A percentile compares a stretch with the other conserved stretches of the same genome.
Conservation (phyloP, 257 asterid genomes). For the Penstemon davidsonii region DNA sequence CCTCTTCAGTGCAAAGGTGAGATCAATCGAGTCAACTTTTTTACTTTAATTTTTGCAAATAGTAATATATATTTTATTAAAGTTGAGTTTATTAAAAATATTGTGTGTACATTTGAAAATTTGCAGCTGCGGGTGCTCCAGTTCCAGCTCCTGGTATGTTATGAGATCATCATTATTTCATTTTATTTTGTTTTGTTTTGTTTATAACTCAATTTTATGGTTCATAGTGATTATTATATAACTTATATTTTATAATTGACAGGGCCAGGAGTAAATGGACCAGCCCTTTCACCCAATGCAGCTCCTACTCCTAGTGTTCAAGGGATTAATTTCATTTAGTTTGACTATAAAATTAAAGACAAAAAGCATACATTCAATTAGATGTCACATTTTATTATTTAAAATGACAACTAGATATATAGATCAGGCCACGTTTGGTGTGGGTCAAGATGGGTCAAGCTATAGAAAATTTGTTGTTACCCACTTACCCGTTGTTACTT, state of each 20-base stretch:
- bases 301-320: constrained; percentile 38
- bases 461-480: too few relatives aligned
- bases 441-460: too few relatives aligned
- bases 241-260: neutral
- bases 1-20: constrained; percentile 73
- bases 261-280: constrained; percentile 36
- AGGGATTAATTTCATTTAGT: constrained; percentile 21
- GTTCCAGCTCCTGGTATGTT: constrained; percentile 42
- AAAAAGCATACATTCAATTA: too few relatives aligned
- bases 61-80: neutral
- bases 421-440: too few relatives aligned
- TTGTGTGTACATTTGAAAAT: neutral
- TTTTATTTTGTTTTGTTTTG: neutral
- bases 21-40: neutral
- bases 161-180: neutral
- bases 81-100: constrained; percentile 2
- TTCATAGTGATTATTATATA: neutral
- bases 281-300: constrained; percentile 37
- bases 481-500: too few relatives aligned
- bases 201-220: neutral
- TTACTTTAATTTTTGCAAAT: neutral
- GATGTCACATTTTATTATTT: too few relatives aligned
- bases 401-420: too few relatives aligned
- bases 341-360: too few relatives aligned
- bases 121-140: constrained; percentile 46